Conservation (phyloP, 805 yeast species). For the Danielia reshetovae region DNA sequence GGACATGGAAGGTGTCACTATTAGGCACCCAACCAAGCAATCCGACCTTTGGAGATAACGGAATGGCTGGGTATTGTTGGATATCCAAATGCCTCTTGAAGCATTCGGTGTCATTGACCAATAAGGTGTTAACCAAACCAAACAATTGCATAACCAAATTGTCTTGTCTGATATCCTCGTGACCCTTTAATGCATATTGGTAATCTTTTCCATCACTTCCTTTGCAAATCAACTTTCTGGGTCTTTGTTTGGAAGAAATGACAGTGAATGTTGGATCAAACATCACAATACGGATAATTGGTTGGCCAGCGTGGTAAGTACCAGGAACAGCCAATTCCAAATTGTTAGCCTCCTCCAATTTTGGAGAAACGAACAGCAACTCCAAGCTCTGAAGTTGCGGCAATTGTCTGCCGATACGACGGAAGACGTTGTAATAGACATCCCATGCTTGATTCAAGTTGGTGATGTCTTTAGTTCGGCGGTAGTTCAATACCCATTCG, state of each 20-base stretch:
- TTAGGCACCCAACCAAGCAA: slow-evolving; percentile 96
- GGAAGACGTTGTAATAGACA: slow-evolving; percentile 87
- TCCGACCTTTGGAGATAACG: slow-evolving; percentile 96
- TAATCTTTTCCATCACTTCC: slow-evolving; percentile 94
- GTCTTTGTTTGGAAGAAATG: slow-evolving; percentile 93
- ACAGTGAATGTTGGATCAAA: slow-evolving; percentile 85
- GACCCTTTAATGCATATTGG: slow-evolving; percentile 82
- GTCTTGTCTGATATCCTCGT: slow-evolving; percentile 97
- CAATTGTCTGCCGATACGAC: slow-evolving; percentile 82
- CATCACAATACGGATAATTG: slow-evolving; percentile 63
- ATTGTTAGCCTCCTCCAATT: slow-evolving; percentile 69
- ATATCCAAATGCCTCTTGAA: slow-evolving; percentile 93
- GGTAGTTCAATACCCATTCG: slow-evolving; percentile 87
- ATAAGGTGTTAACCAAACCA: slow-evolving; percentile 87
- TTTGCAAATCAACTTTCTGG: slow-evolving; percentile 71
- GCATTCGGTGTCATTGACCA: slow-evolving; percentile 89
- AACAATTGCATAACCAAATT: slow-evolving; percentile 96
- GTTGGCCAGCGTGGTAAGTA: slow-evolving; percentile 81
- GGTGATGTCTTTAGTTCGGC: slow-evolving; percentile 78
- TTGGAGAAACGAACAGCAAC: slow-evolving; percentile 91
- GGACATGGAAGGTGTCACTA: slow-evolving; percentile 92
- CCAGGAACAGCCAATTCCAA: slow-evolving; percentile 92
- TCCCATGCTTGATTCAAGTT: slow-evolving; percentile 98
- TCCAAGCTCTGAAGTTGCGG: slow-evolving; percentile 86
- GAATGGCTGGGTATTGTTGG: slow-evolving; percentile 89